Evolutionary conservation across 2,329 filamentous ascomycete species (phyloP).

Genomic region (Pseudogymnoascus sp.): DNA sequence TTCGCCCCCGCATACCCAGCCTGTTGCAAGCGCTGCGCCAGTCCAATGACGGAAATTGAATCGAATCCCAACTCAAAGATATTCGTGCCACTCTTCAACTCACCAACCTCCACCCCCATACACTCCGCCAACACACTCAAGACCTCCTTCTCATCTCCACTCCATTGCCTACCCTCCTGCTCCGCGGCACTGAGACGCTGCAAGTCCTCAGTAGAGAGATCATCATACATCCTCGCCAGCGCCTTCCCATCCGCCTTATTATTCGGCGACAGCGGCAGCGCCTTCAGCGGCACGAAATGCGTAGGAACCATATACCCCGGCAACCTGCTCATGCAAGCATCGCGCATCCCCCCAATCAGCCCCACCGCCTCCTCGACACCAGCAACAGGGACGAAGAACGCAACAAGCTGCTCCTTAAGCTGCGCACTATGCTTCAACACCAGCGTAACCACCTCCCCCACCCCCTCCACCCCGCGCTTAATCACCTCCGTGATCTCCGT

Average conservation of each 20-base stretch:
- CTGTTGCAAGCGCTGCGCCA: conserved; percentile 56
- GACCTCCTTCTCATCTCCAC: conserved; percentile 39
- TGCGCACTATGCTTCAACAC: conserved; percentile 64
- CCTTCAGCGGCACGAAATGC: conserved; percentile 63
- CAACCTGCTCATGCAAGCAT: conserved; percentile 60
- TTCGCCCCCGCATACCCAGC: conserved; percentile 53
- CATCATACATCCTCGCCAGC: conserved; percentile 58
- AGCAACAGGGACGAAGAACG: conserved; percentile 53
- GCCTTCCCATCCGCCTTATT: conserved; percentile 78
- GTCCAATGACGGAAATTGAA: conserved; percentile 71
- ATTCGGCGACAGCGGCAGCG: conserved; percentile 74
- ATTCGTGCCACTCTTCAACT: conserved; percentile 48
- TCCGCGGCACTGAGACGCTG: conserved; percentile 42
- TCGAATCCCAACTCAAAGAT: conserved; percentile 84
- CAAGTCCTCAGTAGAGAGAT: conserved; percentile 49
- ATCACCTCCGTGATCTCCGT: conserved; percentile 86
- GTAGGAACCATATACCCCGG: conserved; percentile 89
- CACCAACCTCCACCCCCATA: conserved; percentile 30
- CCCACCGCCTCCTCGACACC: conserved; percentile 9
- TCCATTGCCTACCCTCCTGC: conserved; percentile 27
- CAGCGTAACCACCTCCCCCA: conserved; percentile 66
- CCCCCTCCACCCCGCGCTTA: conserved; percentile 46
- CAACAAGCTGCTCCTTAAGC: conserved; percentile 74
- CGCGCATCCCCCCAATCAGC: conserved; percentile 41
- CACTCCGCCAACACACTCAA: conserved; percentile 42